These are phyloP conservation scores for Fraxinus albicans DNA, from an alignment of 305 asterid genomes.

Conservation along the genomic window DNA sequence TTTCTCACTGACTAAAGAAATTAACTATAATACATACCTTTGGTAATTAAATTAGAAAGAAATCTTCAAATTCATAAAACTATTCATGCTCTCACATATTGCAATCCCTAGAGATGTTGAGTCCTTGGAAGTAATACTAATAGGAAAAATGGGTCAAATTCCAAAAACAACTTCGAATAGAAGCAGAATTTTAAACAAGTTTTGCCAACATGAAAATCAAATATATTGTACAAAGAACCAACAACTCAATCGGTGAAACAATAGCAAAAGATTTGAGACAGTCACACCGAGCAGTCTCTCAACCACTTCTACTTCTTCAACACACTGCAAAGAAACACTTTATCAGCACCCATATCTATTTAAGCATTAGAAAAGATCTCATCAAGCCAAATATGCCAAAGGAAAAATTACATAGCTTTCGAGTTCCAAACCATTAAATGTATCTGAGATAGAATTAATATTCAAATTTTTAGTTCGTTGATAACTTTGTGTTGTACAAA, in stretches of 20 bases:
- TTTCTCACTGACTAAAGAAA: too few relatives aligned
- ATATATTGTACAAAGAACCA: conserved; percentile 25
- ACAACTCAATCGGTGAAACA: conserved; percentile 24
- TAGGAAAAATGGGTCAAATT: neutral
- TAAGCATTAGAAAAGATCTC: neutral
- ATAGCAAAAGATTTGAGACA: conserved; percentile 17
- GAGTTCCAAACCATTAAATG: neutral
- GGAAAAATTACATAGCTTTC: neutral
- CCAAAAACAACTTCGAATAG: neutral
- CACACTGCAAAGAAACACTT: conserved; percentile 48
- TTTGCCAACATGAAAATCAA: conserved; percentile 2
- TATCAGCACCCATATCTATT: conserved; percentile 12
- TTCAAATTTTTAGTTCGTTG: neutral
- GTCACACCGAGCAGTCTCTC: conserved; percentile 22
- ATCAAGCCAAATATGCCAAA: neutral
- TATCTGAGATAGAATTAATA: neutral
- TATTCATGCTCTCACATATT: too few relatives aligned
- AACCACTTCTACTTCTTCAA: conserved; percentile 46
- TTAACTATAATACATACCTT: too few relatives aligned
- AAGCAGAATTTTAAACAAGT: neutral
- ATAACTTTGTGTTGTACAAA: neutral
- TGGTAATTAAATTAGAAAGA: too few relatives aligned
- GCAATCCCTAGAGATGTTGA: too few relatives aligned
- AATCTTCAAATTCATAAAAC: too few relatives aligned
- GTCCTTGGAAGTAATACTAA: too few relatives aligned